Base-by-base conservation (phyloP, 805 yeast genomes). In the Aciculoconidium aculeatum region DNA sequence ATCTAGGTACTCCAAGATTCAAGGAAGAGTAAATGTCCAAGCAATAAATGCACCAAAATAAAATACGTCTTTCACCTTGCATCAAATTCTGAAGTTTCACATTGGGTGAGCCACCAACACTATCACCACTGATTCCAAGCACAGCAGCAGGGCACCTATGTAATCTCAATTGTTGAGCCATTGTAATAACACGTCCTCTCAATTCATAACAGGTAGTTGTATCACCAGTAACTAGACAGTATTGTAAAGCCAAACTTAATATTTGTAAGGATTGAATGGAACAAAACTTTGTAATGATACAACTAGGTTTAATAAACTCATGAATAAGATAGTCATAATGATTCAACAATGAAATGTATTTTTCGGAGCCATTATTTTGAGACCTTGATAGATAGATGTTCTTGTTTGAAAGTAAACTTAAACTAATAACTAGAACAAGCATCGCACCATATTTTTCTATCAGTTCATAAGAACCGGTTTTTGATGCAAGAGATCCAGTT, bases 111-210 rank as follows among this genome's bases (percentile, higher is more conserved):
- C 38, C 34, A 21, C 20, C 30, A 9, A 25, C 33, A 3, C 16
- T 17, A 15, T 41, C 45, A 7, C 51, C 52, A 18, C 72, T 71
- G 2, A 80, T 67, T 1, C 90, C 90, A 28, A 80, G 58, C 4
- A 84, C 87, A 0, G 90, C 90, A 4, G 88, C 77, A 7, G 94
- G 95, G 53, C 94, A 81, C 42, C 94, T 67, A 50, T 86, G 94
- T 25, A 87, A 61, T 42, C 96, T 72, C 30, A 87, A 59, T 43
- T 86, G 92, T 44, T 84, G 94, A 4, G 88, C 79, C 88, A 84
- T 81, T 15, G 86, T 77, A 8, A 80, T 74, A 6, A 80, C 77
- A 41, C 77, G 66, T 23, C 90, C 88, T 35, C 95, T 67, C 23
- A 82, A 64, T 30, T 79, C 80, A 58, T 85, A 86, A 36, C 86